These are phyloP conservation scores for Metschnikowia aberdeeniae DNA, from an alignment of 805 yeast species.

Conservation along the genomic window DNA sequence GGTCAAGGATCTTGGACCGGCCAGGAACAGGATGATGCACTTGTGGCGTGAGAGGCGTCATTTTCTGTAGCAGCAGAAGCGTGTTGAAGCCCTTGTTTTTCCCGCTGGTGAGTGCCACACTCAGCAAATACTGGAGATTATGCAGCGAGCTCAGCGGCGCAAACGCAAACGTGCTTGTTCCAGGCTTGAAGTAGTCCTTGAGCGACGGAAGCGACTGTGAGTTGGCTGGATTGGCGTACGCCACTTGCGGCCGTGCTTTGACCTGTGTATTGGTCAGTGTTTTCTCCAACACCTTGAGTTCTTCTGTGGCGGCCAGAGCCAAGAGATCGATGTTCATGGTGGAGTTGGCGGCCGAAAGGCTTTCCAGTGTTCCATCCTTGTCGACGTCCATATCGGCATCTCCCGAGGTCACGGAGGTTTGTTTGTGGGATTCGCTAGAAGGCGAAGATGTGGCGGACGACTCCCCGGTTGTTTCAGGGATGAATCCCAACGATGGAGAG, in stretches of 20 bases:
- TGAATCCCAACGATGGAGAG: slow-evolving; percentile 4
- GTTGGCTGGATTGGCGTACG: slow-evolving; percentile 17
- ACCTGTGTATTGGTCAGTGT: slow-evolving; percentile 9
- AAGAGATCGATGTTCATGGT: slow-evolving; percentile 46
- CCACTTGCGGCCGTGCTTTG: slow-evolving; percentile 1
- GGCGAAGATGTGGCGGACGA: slow-evolving; percentile 5
- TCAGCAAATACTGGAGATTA: slow-evolving; percentile 33
- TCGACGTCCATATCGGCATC: slow-evolving; percentile 4
- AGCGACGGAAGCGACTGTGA: slow-evolving; percentile 53
- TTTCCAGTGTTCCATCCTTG: slow-evolving; percentile 6
- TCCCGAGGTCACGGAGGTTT: neutral
- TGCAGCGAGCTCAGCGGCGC: slow-evolving; percentile 16
- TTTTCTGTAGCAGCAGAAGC: slow-evolving; percentile 51
- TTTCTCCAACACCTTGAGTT: slow-evolving; percentile 40
- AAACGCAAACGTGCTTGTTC: slow-evolving; percentile 5
- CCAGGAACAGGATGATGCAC: slow-evolving; percentile 17
- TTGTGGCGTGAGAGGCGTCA: slow-evolving; percentile 43
- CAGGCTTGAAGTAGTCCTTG: slow-evolving; percentile 40
- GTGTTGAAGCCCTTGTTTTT: slow-evolving; percentile 30
- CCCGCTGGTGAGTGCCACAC: slow-evolving; percentile 33
- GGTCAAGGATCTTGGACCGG: slow-evolving; percentile 28
- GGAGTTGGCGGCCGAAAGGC: slow-evolving; percentile 5
- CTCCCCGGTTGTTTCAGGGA: neutral
- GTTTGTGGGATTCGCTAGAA: slow-evolving; percentile 2
- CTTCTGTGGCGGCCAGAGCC: slow-evolving; percentile 55